These are phyloP conservation scores for Chaetomium sp. DNA, from an alignment of 2,329 filamentous ascomycete genomes.

Conservation along the genomic window DNA sequence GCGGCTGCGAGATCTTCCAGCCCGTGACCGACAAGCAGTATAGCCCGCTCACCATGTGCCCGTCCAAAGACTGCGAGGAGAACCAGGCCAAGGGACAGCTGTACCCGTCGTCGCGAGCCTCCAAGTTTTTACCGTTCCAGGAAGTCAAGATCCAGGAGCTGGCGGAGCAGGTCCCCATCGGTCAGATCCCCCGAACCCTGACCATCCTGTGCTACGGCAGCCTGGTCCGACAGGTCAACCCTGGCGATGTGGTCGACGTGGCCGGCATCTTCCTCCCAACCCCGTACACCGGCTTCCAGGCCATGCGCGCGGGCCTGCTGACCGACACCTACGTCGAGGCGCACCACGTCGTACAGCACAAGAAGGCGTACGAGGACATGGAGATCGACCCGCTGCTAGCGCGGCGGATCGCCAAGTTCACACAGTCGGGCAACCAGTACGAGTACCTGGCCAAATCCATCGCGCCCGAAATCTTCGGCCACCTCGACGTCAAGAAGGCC, in stretches of 20 bases:
- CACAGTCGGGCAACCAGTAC: constrained; percentile 84
- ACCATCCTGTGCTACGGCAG: constrained; percentile 86
- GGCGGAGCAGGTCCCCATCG: constrained; percentile 97
- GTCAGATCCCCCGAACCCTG: constrained; percentile 88
- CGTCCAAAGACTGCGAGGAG: constrained; percentile 79
- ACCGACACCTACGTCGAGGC: constrained; percentile 97
- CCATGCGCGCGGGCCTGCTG: constrained; percentile 89
- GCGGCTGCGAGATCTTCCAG: constrained; percentile 96
- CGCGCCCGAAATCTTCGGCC: constrained; percentile 93
- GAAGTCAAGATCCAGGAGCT: constrained; percentile 98
- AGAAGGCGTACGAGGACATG: constrained; percentile 95
- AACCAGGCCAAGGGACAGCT: constrained; percentile 93
- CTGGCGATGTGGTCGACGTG: constrained; percentile 89
- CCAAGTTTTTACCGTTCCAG: constrained; percentile 95
- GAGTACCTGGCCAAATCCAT: constrained; percentile 94
- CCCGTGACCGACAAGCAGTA: constrained; percentile 88
- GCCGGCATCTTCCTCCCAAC: constrained; percentile 95
- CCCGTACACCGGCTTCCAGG: constrained; percentile 97
- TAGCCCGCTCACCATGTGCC: constrained; percentile 77
- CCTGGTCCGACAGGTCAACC: constrained; percentile 79
- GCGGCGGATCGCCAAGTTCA: constrained; percentile 77
- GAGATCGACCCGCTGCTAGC: constrained; percentile 73
- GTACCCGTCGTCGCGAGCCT: constrained; percentile 89
- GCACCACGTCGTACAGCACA: constrained; percentile 89
- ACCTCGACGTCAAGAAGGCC: constrained; percentile 96